These are phyloP conservation scores for Daldinia childiae DNA, from an alignment of 495 filamentous ascomycete species.

Conservation along the genomic window DNA sequence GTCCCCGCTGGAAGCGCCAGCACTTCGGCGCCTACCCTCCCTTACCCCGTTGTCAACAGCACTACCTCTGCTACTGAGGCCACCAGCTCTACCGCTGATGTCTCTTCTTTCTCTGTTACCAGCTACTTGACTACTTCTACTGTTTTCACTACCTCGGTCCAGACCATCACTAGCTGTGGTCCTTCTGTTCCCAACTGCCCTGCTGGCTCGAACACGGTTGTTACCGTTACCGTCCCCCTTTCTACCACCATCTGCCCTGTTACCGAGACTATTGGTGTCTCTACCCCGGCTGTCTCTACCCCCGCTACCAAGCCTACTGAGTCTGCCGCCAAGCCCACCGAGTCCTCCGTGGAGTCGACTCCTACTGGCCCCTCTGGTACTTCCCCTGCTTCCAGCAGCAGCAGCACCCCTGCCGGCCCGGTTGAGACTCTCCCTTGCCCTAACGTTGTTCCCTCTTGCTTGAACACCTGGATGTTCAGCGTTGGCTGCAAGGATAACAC, in stretches of 20 bases:
- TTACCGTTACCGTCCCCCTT: constrained; percentile 66
- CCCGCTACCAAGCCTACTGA: constrained; percentile 33
- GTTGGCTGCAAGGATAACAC: constrained; percentile 85
- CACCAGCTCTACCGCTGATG: constrained; percentile 38
- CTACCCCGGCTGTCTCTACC: constrained; percentile 34
- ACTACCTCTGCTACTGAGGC: constrained; percentile 27
- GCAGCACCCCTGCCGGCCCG: constrained; percentile 50
- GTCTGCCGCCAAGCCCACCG: constrained; percentile 39
- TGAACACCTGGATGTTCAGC: constrained; percentile 90
- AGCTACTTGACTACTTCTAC: constrained; percentile 65
- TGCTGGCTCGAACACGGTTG: constrained; percentile 58
- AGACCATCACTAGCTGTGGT: constrained; percentile 69
- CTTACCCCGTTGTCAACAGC: constrained; percentile 28
- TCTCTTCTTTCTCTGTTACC: constrained; percentile 43
- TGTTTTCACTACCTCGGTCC: constrained; percentile 65
- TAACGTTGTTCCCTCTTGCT: constrained; percentile 80
- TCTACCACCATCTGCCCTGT: constrained; percentile 70
- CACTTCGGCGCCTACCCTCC: constrained; percentile 30
- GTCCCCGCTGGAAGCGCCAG: constrained; percentile 21
- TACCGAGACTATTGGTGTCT: constrained; percentile 51
- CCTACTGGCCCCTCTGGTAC: constrained; percentile 29
- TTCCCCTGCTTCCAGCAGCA: constrained; percentile 46
- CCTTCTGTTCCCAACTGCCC: constrained; percentile 68
- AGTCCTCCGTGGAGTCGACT: constrained; percentile 26
- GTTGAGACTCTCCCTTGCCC: constrained; percentile 67